These are phyloP conservation scores for Penicillium manginii DNA, from an alignment of 495 filamentous ascomycete genomes.

Conservation along the genomic window DNA sequence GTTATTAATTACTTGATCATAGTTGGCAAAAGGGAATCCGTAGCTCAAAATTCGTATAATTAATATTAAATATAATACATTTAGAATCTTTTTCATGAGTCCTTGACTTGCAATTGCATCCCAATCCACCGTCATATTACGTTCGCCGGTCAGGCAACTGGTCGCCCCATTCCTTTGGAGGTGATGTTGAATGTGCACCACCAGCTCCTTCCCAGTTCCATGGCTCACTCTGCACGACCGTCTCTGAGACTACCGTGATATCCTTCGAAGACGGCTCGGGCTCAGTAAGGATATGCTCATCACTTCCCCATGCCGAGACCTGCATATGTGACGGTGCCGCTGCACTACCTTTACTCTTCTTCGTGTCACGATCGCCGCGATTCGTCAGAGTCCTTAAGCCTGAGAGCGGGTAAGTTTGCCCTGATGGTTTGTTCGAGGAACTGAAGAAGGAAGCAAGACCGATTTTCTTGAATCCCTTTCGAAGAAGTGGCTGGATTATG, in stretches of 20 bases:
- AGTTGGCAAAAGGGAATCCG: too few species aligned
- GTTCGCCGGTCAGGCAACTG: constrained; percentile 5
- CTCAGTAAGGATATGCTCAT: constrained; percentile 32
- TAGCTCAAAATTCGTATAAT: too few species aligned
- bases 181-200: constrained; percentile 6
- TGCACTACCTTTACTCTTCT: constrained; percentile 17
- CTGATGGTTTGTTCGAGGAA: constrained; percentile 21
- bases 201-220: constrained; percentile 9
- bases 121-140: neutral
- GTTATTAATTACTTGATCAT: too few species aligned
- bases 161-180: constrained; percentile 20
- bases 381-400: constrained; percentile 20
- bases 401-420: constrained; percentile 26
- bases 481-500: constrained; percentile 57
- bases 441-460: constrained; percentile 37
- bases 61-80: too few species aligned
- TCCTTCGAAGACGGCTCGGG: constrained; percentile 17
- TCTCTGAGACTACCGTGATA: constrained; percentile 40
- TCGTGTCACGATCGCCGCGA: constrained; percentile 12
- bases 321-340: constrained; percentile 21
- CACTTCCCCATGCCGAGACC: constrained; percentile 33
- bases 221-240: constrained; percentile 32
- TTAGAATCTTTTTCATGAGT: too few species aligned
- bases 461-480: constrained; percentile 32
- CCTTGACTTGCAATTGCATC: neutral